Conservation (phyloP, 1,284 basidiomycete species). For the Papiliotrema flavescens region DNA sequence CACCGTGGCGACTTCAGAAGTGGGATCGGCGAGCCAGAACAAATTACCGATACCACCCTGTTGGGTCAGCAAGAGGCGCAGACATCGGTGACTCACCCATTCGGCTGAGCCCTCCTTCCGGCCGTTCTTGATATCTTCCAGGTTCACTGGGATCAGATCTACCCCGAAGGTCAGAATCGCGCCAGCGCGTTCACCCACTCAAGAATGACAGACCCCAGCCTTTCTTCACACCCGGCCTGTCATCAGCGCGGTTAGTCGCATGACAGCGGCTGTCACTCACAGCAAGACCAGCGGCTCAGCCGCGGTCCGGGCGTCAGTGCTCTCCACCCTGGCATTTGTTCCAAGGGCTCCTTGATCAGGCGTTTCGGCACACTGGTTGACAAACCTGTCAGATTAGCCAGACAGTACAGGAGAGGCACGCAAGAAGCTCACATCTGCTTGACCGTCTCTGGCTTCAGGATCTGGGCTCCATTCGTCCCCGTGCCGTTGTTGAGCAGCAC, state of each 20-base stretch:
- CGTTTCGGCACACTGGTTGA: constrained; percentile 13
- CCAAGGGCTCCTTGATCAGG: constrained; percentile 16
- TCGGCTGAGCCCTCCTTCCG: constrained; percentile 17
- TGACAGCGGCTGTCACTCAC: constrained; percentile 1
- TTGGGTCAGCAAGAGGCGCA: too few species aligned
- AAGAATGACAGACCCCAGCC: constrained; percentile 24
- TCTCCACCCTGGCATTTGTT: constrained; percentile 8
- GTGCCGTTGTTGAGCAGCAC: constrained; percentile 16
- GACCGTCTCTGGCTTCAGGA: constrained; percentile 16
- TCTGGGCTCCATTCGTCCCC: constrained; percentile 9
- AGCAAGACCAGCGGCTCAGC: constrained; percentile 10
- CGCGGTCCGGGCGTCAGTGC: constrained; percentile 7
- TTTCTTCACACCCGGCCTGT: constrained; percentile 13
- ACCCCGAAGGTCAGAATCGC: not conserved
- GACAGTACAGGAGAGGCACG: too few species aligned
- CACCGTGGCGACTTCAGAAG: constrained; percentile 12
- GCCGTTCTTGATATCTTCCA: constrained; percentile 19
- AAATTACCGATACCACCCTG: constrained; percentile 18
- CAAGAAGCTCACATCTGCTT: constrained; percentile 15
- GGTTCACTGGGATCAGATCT: constrained; percentile 11
- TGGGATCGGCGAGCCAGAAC: constrained; percentile 23
- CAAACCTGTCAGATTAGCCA: constrained; percentile 7
- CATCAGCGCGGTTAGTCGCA: not conserved
- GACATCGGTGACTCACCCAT: constrained; percentile 7
- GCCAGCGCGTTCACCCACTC: constrained; percentile 4